Evolutionary conservation across 495 filamentous ascomycete genomes (phyloP).

Genomic region (Aspergillus indologenus): DNA sequence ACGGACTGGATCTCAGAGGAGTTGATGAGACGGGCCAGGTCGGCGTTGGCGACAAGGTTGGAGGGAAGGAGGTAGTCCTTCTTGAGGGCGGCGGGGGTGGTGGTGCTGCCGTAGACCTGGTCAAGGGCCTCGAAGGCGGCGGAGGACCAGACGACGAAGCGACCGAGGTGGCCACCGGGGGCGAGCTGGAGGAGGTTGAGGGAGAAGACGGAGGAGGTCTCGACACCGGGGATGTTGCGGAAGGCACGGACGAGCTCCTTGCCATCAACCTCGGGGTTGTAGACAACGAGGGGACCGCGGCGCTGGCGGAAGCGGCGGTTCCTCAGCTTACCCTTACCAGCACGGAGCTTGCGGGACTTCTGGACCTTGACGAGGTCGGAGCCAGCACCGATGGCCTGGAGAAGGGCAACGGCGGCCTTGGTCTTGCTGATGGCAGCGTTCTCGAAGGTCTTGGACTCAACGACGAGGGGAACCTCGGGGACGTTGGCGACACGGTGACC

Average conservation of each 20-base stretch:
- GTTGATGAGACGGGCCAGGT: conserved; percentile 96
- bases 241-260: conserved; percentile 87
- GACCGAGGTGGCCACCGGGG: conserved; percentile 96
- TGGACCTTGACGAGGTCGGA: conserved; percentile 91
- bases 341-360: conserved; percentile 87
- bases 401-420: conserved; percentile 76
- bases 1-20: conserved; percentile 96
- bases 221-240: conserved; percentile 97
- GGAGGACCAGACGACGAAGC: conserved; percentile 98
- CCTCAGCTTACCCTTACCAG: conserved; percentile 97
- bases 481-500: conserved; percentile 91
- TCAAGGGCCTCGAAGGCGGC: conserved; percentile 94
- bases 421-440: conserved; percentile 79
- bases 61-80: conserved; percentile 96
- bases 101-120: conserved; percentile 90
- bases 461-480: conserved; percentile 93
- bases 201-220: conserved; percentile 90
- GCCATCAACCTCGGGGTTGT: conserved; percentile 89
- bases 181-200: conserved; percentile 99
- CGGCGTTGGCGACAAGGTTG: conserved; percentile 83
- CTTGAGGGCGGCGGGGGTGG: conserved; percentile 81
- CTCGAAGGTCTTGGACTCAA: conserved; percentile 84
- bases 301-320: conserved; percentile 94
- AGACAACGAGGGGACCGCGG: conserved; percentile 94
- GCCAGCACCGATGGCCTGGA: conserved; percentile 86